Evolutionary conservation across 495 filamentous ascomycete species (phyloP).

Genomic region (Pyronema omphalodes): DNA sequence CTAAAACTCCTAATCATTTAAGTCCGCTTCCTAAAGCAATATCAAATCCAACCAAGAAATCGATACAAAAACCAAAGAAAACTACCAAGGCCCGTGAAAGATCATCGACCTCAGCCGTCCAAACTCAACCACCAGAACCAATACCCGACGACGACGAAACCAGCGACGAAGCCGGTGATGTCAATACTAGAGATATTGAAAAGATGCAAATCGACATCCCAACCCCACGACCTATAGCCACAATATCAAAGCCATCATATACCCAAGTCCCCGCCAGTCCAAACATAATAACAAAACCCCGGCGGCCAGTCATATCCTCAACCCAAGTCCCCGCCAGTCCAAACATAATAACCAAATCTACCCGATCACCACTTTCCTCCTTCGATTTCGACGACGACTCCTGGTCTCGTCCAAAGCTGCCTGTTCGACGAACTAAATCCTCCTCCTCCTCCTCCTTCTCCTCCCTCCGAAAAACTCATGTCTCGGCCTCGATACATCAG

Average conservation of each 20-base stretch:
- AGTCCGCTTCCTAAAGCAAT: not conserved
- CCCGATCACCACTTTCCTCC: not conserved
- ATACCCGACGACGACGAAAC: not conserved
- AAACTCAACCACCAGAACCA: not conserved
- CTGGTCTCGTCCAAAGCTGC: not conserved
- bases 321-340: slow-evolving; percentile 1
- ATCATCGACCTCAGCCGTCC: not conserved
- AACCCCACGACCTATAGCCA: not conserved
- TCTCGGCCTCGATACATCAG: not conserved
- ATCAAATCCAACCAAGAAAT: not conserved
- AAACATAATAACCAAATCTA: not conserved
- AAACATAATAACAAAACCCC: not conserved
- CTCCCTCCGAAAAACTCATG: not conserved
- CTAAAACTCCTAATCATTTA: not conserved
- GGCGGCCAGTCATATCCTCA: not conserved
- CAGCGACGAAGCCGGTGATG: not conserved
- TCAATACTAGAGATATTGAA: not conserved
- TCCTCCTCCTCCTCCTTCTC: slow-evolving; percentile 1
- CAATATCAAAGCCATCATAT: not conserved
- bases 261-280: slow-evolving; percentile 1
- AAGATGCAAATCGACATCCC: not conserved
- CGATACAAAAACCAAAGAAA: not conserved
- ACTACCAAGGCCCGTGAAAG: not conserved
- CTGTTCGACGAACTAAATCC: slow-evolving; percentile 1
- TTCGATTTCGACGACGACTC: not conserved